These are phyloP conservation scores for Lasiodiplodia sp. DNA, from an alignment of 2,329 filamentous ascomycete species.

Conservation along the genomic window DNA sequence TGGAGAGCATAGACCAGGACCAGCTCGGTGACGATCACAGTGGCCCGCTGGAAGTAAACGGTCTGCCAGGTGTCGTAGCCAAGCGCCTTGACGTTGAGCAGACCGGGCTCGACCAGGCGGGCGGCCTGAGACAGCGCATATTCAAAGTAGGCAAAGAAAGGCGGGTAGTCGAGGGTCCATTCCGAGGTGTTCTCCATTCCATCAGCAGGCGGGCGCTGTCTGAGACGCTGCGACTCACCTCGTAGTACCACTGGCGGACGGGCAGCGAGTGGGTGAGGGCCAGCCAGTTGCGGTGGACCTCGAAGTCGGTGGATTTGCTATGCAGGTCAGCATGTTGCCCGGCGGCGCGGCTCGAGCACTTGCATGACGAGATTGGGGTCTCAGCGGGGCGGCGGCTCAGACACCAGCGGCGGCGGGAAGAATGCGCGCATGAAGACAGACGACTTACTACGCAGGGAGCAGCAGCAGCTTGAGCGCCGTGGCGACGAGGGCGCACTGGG, in stretches of 20 bases:
- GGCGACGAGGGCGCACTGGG: constrained; percentile 85
- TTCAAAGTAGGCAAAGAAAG: constrained; percentile 98
- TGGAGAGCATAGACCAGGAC: constrained; percentile 84
- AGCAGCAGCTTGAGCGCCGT: constrained; percentile 90
- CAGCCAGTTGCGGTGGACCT: constrained; percentile 98
- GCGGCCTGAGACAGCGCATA: constrained; percentile 87
- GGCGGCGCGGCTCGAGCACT: constrained; percentile 22
- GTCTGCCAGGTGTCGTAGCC: constrained; percentile 93
- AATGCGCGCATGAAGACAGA: constrained; percentile 14
- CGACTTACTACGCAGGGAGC: constrained; percentile 89
- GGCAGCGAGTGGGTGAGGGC: constrained; percentile 92
- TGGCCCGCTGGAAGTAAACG: constrained; percentile 88
- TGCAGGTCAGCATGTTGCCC: constrained; percentile 25
- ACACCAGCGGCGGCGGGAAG: constrained; percentile 5
- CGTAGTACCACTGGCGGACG: constrained; percentile 90
- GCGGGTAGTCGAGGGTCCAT: constrained; percentile 99
- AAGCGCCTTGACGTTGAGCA: constrained; percentile 83
- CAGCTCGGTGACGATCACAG: constrained; percentile 85
- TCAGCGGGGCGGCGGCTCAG: constrained; percentile 14
- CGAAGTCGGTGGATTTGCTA: constrained; percentile 98
- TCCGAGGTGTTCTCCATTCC: constrained; percentile 79
- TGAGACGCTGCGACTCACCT: constrained; percentile 57
- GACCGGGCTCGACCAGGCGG: constrained; percentile 76
- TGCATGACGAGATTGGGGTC: constrained; percentile 16
- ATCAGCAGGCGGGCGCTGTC: constrained; percentile 31